Percentiles rank a stretch among this genome's conserved stretches.
These are phyloP conservation scores for Aspergillus arachidicola DNA, from an alignment of 2,329 filamentous ascomycete species.

Conservation along the genomic window DNA sequence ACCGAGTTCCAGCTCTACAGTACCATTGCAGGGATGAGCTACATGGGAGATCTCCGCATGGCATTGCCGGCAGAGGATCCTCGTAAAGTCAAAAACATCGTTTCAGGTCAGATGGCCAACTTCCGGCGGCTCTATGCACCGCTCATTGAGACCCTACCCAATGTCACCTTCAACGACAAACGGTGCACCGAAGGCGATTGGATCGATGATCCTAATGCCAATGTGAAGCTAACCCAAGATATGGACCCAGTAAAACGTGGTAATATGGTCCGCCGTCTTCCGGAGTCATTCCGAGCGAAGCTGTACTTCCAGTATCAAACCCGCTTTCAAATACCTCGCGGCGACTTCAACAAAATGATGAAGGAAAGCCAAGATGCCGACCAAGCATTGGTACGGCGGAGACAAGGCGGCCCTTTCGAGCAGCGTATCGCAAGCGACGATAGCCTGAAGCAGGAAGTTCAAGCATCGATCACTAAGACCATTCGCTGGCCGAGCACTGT, in stretches of 20 bases:
- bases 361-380: slow-evolving; percentile 71
- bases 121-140: slow-evolving; percentile 91
- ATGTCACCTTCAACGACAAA: slow-evolving; percentile 74
- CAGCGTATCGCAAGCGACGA: slow-evolving; percentile 75
- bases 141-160: slow-evolving; percentile 85
- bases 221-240: slow-evolving; percentile 77
- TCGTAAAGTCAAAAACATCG: slow-evolving; percentile 91
- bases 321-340: slow-evolving; percentile 81
- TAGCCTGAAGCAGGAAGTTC: slow-evolving; percentile 69
- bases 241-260: slow-evolving; percentile 89
- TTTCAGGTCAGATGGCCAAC: slow-evolving; percentile 84
- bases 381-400: slow-evolving; percentile 65
- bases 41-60: slow-evolving; percentile 97
- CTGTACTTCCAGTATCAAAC: slow-evolving; percentile 95
- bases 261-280: slow-evolving; percentile 94
- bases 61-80: slow-evolving; percentile 85
- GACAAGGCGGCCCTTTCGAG: slow-evolving; percentile 84
- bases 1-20: slow-evolving; percentile 86
- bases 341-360: slow-evolving; percentile 84
- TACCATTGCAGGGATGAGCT: slow-evolving; percentile 89
- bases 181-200: slow-evolving; percentile 62
- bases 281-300: slow-evolving; percentile 81
- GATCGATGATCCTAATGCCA: slow-evolving; percentile 63
- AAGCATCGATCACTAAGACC: slow-evolving; percentile 78
- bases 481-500: slow-evolving; percentile 89